Evolutionary conservation across 225 moss, liverwort and hornwort genomes (phyloP), one percentile per base, ranked within the genome.

Genomic region (Takakia lepidozioides): DNA sequence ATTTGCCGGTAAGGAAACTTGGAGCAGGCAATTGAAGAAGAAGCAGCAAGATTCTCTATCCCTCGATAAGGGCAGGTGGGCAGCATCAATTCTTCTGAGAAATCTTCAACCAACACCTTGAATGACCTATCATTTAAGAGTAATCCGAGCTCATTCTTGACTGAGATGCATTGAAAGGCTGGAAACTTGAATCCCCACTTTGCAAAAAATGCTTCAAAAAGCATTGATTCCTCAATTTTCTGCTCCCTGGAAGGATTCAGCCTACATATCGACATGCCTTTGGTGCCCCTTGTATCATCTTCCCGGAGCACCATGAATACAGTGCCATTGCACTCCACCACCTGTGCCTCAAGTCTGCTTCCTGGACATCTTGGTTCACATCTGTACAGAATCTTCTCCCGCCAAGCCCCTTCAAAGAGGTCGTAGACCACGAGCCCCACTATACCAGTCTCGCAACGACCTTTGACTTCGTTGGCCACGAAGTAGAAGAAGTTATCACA

Each of bases 401-500:
- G 20, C 27, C 72, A 77, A 39, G 46, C 57, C 2, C 77, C 77
- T 13, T 72, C 64, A 27, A 47, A 68, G 36, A 77, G 61, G 61
- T 77, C 72, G 19, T 72, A 77, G 3, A 77, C 77, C 1, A 77
- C 77, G 0, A 77, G 15, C 0, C 72, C 72, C 72, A 68, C 72
- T 8, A 77, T 67, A 0, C 53, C 57, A 43, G 14, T 68, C 0
- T 45, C 57, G 20, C 64, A 14, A n/a, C 67, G 54, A 42, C 77
- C 77, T n/a, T n/a, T n/a, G n/a, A n/a, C n/a, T 10, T 77, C 72
- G 2, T 61, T 67, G 0, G 77, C 72, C 3, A 77, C 72, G 19
- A 77, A 77, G 55, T 77, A 77, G 18, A 77, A 77, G 35, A 77
- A 72, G 38, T 77, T 77, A 45, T 77, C 72, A 8, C 77, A 77